Evolutionary conservation across 2,329 filamentous ascomycete species (phyloP), one percentile per base, ranked within the genome.

Genomic region (Lasiodiplodia hormozganensis): DNA sequence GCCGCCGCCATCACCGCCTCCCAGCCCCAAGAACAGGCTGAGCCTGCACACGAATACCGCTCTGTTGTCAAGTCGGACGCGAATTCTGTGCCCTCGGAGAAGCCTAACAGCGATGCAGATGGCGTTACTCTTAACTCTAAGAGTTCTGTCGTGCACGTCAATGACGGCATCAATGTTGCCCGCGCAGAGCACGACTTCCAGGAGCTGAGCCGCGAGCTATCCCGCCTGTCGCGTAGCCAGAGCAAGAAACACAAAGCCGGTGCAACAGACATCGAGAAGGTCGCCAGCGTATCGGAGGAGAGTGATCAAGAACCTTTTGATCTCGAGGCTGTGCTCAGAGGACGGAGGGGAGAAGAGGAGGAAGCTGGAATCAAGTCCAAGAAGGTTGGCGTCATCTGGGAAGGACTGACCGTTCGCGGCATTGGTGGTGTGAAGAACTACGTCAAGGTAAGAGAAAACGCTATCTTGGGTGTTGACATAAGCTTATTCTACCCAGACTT

Each of bases 351-450:
- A 56, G 90, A 92, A 10, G 91, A 93, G 75, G 85, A 87, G 70
- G 88, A 91, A 70, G 91, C 92, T 6, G 93, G 93, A 0, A 96
- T 96, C 79, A 90, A 89, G 70, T 85, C 89, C 5, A 96, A 96
- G 82, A 89, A 91, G 73, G 78, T 80, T 71, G 85, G 92, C 36
- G 91, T 93, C 0, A 87, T 92, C 70, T 96, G 92, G 92, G 88
- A 96, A 66, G 85, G 86, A 21, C 81, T 96, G 60, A 92, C 91
- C 0, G 92, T 96, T 49, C 89, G 87, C 76, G 93, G 93, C 16
- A 87, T 90, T 71, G 91, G 92, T 28, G 92, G 92, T 38, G 85
- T 87, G 65, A 89, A 90, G 73, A 94, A 93, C 76, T 92, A 88
- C 70, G 85, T 87, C 71, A 86, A 79, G 71, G 75, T 76, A 69